Base-by-base conservation (phyloP, 2,329 filamentous ascomycete genomes). In the Exophiala alcalophila region DNA sequence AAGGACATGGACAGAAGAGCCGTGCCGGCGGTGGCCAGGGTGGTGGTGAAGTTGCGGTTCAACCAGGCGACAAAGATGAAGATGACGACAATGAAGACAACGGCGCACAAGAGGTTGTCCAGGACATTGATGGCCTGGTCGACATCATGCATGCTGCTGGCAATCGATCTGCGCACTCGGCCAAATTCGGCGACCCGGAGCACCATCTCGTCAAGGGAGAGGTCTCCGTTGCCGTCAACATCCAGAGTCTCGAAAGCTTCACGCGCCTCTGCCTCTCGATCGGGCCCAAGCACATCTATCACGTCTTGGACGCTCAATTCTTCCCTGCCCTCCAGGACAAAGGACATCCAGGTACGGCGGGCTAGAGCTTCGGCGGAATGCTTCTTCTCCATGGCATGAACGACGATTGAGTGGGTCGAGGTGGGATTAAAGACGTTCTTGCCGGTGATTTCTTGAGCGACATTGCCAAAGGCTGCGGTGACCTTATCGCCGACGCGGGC, bases 281-380 rank as follows among this genome's bases (percentile, higher is more conserved):
- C 77, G 0, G 77, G 69, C 2, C 91, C 91, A 46, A 98, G 81
- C 7, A 97, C 91, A 62, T 97, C 91, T 20, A 82, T 62, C 25
- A 98, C 76, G 61, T 98, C 92, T 4, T 95, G 88, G 6, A 77
- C 66, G 54, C 78, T 86, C 6, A 98, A 73, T 0, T 83, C 72
- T 27, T 96, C 87, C 45, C 82, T 82, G 56, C 88, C 89, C 65
- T 97, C 91, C 3, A 92, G 80, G 1, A 95, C 92, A 61, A 96
- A 94, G 1, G 90, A 96, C 87, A 96, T 94, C 92, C 92, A 97
- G 50, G 97, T 83, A 59, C 92, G 84, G 55, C 81, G 84, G n/a
- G 87, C 90, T 44, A 97, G 71, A n/a, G 92, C 92, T 63, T 97
- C 90, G 0, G 89, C 87, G 5, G 88, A 86, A 47, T 77, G 75